phyloP scores from a whole-genome alignment of 306 rosid genomes.

The Castanea sativa region DNA sequence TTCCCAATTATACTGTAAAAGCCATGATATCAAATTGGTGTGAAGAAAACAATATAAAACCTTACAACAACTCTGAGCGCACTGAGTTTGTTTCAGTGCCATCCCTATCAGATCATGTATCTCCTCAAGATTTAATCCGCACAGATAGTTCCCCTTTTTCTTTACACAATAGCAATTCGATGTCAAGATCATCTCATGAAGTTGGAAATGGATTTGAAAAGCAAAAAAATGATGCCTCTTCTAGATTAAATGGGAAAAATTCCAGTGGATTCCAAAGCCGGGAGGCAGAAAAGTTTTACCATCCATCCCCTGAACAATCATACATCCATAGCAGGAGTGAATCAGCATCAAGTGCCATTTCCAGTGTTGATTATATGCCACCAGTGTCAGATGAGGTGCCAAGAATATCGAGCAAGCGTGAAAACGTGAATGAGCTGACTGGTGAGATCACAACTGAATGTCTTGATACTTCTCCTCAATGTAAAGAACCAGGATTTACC shows the following conservation, averaged over 20 bases:
- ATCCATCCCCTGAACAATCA: constrained; percentile 57
- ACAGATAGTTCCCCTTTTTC: constrained; percentile 41
- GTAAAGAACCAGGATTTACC: constrained; percentile 34
- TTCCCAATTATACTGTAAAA: constrained; percentile 83
- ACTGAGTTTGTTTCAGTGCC: constrained; percentile 26
- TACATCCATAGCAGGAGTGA: constrained; percentile 69
- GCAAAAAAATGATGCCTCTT: constrained; percentile 39
- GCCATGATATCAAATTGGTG: constrained; percentile 93
- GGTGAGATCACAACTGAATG: constrained; percentile 54
- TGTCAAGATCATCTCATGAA: constrained; percentile 56
- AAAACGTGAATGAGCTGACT: constrained; percentile 37
- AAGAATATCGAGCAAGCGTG: constrained; percentile 38
- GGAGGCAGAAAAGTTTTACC: constrained; percentile 45
- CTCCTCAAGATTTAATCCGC: constrained; percentile 36
- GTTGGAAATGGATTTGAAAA: constrained; percentile 52
- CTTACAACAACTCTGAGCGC: constrained; percentile 28
- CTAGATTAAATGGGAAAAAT: constrained; percentile 39
- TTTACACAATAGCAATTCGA: constrained; percentile 43
- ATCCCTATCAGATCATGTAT: constrained; percentile 30
- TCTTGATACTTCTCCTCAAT: constrained; percentile 34
- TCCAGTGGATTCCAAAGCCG: constrained; percentile 39
- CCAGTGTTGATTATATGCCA: constrained; percentile 57
- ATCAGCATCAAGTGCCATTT: constrained; percentile 73
- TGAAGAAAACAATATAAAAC: constrained; percentile 67
- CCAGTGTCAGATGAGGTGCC: constrained; percentile 49